Evolutionary conservation across 1,139 yeast genomes (phyloP), one percentile per base, ranked within the genome.

Genomic region (Blastobotrys serpentis): DNA sequence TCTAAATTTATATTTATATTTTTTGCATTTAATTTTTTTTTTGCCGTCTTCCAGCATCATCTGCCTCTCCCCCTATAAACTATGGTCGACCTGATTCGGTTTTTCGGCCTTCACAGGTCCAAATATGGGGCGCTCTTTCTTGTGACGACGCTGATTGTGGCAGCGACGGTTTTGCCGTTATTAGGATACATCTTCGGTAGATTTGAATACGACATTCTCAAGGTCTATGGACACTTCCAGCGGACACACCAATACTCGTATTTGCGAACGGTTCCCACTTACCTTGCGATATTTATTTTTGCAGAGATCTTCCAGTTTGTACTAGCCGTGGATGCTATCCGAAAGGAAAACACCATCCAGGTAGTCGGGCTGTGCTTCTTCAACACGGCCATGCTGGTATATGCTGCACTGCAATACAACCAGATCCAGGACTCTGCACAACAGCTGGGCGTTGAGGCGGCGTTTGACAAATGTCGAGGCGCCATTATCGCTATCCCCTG

Each of bases 341-440:
- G 61, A 44, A 65, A 72, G 14, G 67, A 73, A 54, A 77, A 77
- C 55, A 69, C 76, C 55, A 56, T 66, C 65, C 57, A 64, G 54
- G 61, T 74, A 18, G 60, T 71, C 21, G 71, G 75, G 55, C 66
- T 77, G 40, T 69, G 76, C 53, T 48, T 69, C 13, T 77, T 77
- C 55, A 71, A 73, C 56, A 66, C 66, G 13, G 74, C 77, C 39
- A 71, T 77, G 76, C 62, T 75, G 57, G 65, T 75, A 3, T 77
- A 77, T 58, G 71, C 80, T 1, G 78, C 78, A 7, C 69, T 77
- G 37, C 81, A 77, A 58, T 76, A 68, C 56, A 66, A 67, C 46
- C 81, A 77, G 63, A 63, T 76, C 39, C 54, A 65, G 17, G 51
- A 55, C 4, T 62, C 66, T 2, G 63, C 72, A 10, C 46, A 46